Conservation (phyloP, 2,329 filamentous ascomycete genomes). For the Paecilomyces variotii region DNA sequence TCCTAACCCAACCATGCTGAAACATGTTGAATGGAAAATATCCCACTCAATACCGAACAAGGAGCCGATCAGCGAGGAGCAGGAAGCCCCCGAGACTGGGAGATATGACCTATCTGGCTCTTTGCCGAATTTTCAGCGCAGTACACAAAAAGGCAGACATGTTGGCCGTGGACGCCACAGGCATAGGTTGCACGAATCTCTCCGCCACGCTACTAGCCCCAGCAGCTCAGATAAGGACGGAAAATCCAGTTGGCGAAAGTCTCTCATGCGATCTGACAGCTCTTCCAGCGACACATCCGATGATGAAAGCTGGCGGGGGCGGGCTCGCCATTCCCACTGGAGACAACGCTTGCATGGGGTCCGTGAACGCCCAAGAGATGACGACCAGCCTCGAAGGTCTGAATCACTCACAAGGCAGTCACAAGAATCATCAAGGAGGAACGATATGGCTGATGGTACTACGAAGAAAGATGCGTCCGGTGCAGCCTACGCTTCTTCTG, state of each 20-base stretch:
- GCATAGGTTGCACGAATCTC: slow-evolving; percentile 52
- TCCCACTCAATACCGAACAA: neutral
- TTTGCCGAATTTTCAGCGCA: slow-evolving; percentile 34
- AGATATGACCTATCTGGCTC: slow-evolving; percentile 15
- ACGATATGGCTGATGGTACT: neutral
- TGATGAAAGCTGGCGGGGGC: slow-evolving; percentile 9
- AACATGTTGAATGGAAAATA: slow-evolving; percentile 16
- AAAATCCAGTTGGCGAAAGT: slow-evolving; percentile 46
- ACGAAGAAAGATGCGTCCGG: neutral
- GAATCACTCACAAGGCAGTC: neutral
- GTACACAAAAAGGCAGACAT: slow-evolving; percentile 33
- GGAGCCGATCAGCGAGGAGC: neutral
- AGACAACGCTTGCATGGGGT: slow-evolving; percentile 3
- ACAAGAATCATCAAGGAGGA: neutral
- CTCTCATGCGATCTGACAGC: slow-evolving; percentile 44
- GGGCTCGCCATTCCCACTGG: slow-evolving; percentile 6
- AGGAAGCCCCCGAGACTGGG: slow-evolving; percentile 12
- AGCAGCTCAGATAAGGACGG: slow-evolving; percentile 41
- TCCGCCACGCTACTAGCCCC: slow-evolving; percentile 49
- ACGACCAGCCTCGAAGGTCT: neutral
- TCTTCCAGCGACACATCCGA: slow-evolving; percentile 49
- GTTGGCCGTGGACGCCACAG: slow-evolving; percentile 49
- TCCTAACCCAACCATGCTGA: slow-evolving; percentile 19
- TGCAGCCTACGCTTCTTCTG: neutral
- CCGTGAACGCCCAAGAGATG: slow-evolving; percentile 4